Evolutionary conservation across 2,329 filamentous ascomycete species (phyloP), one percentile per base, ranked within the genome.

Genomic region (Simplicillium sp.): DNA sequence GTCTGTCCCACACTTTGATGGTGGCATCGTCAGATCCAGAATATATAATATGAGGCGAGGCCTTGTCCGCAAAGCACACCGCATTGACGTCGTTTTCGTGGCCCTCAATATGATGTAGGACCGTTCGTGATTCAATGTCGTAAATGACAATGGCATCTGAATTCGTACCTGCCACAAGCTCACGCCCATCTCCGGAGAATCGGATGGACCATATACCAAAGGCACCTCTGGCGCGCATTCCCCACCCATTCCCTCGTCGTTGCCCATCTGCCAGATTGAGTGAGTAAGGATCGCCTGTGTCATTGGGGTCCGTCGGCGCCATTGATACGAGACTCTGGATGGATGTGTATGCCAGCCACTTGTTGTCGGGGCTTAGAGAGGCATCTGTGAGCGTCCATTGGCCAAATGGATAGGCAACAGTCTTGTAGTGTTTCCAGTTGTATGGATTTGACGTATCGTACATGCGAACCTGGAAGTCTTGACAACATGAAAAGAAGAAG

Each of bases 381-480:
- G 90, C 89, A 61, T 98, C 92, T 12, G 92, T 97, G 48, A 98
- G 82, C 1, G 90, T 97, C 92, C 92, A 98, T 52, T 87, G 82
- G 3, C 89, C 92, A 49, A 81, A 85, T 1, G 87, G 87, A 59
- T 92, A 95, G 20, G 71, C 67, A 5, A 88, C 86, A 0, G 85
- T 90, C 65, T 90, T 97, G 70, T 96, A 96, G 60, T 95, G 89
- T 57, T 83, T 84, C 92, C 92, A 98, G 48, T 88, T 77, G 61
- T 92, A 94, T 0, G 90, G 88, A 51, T 96, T 95, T 2, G 86
- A 89, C 0, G 92, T 97, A 59, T 97, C 90, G 62, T 97, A 98
- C 86, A 98, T 89, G 40, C 89, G 83, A 9, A 98, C 88, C 50
- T 80, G 84, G 65, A 95, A 95, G 61, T 97, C 89, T 60, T 96